phyloP scores from a whole-genome alignment of 192 early-diverging fungal genomes.

The Umbelopsis vinacea region DNA sequence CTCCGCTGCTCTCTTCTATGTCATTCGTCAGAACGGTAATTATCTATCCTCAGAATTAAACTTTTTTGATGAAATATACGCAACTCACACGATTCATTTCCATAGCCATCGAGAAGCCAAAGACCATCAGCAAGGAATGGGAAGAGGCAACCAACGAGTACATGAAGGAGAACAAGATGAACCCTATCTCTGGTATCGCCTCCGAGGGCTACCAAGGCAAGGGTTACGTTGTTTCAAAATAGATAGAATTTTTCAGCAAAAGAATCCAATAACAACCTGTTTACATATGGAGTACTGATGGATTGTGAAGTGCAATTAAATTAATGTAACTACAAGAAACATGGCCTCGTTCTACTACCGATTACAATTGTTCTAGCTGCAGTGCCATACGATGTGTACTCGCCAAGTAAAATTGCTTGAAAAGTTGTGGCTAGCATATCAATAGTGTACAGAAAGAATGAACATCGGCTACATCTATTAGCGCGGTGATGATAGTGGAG shows the following conservation, averaged over 20 bases:
- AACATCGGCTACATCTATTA: no score
- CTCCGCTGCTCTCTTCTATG: conserved; percentile 59
- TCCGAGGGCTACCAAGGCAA: conserved; percentile 81
- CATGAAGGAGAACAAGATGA: conserved; percentile 68
- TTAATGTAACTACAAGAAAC: neutral
- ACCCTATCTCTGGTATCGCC: conserved; percentile 79
- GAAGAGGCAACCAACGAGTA: conserved; percentile 81
- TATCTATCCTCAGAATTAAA: conserved; percentile 20
- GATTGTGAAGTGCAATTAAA: conserved; percentile 4
- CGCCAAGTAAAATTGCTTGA: no score
- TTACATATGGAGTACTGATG: neutral
- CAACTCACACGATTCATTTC: conserved; percentile 12
- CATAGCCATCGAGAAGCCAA: conserved; percentile 62
- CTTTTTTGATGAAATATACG: neutral
- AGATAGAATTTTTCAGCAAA: conserved; percentile 29
- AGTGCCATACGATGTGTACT: no score
- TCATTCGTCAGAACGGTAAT: conserved; percentile 60
- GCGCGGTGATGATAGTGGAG: no score
- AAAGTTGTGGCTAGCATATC: no score
- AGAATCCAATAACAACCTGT: conserved; percentile 2
- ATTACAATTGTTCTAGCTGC: no score
- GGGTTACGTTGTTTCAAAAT: conserved; percentile 65
- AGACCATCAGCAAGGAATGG: conserved; percentile 82
- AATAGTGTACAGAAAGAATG: no score
- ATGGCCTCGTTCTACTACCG: no score